Percentiles rank a stretch among this genome's conserved stretches.
Evolutionary conservation across 2,329 filamentous ascomycete species (phyloP).

Genomic region (Ophiostoma novo-ulmi): DNA sequence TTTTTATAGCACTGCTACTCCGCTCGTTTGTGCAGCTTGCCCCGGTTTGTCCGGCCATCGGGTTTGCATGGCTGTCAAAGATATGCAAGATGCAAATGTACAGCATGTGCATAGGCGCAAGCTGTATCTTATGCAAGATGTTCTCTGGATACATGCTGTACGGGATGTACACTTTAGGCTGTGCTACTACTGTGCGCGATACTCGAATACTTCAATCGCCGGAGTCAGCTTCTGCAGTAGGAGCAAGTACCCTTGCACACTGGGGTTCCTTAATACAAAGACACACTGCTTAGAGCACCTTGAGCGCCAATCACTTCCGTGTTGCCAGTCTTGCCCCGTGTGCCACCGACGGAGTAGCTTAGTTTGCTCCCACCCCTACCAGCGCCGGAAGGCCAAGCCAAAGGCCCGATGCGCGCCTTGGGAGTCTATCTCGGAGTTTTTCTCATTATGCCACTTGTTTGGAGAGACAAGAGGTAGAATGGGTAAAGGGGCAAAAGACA

Average conservation of each 20-base stretch:
- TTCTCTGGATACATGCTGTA: not conserved
- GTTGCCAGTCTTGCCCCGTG: not conserved
- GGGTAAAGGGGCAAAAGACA: not conserved
- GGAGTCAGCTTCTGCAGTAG: not conserved
- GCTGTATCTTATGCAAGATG: not conserved
- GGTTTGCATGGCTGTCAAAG: not conserved
- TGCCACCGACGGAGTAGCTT: not conserved
- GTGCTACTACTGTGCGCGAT: not conserved
- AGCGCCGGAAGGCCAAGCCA: not conserved
- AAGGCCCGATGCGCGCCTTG: slow-evolving; percentile 6
- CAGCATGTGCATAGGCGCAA: not conserved
- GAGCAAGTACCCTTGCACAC: not conserved
- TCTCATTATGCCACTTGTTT: not conserved
- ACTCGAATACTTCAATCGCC: not conserved
- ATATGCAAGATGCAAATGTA: not conserved
- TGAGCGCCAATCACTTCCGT: not conserved
- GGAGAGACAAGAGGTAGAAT: not conserved
- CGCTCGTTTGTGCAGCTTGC: not conserved
- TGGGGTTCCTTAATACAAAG: not conserved
- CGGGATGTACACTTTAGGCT: not conserved
- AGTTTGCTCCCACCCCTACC: not conserved
- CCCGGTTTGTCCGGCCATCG: not conserved
- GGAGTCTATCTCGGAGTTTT: not conserved
- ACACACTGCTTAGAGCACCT: not conserved
- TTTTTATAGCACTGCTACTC: not conserved